These are phyloP conservation scores for Aquilaria yunnanensis DNA, from an alignment of 345 rosid genomes.

Conservation along the genomic window DNA sequence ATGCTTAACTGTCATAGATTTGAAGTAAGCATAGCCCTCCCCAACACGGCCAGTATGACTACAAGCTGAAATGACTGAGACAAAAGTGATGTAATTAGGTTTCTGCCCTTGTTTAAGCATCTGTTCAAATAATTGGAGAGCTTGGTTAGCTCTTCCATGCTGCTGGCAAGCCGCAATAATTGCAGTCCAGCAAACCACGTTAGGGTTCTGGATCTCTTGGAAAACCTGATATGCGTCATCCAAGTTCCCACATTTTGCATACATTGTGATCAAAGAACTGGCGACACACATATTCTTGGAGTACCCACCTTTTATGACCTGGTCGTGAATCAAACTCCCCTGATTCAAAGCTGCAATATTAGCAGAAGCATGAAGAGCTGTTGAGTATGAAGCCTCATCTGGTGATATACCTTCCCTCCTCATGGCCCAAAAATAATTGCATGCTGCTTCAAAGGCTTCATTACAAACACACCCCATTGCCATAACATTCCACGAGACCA, in stretches of 20 bases:
- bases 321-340: constrained; percentile 31
- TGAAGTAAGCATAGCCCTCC: constrained; percentile 33
- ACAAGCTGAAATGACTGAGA: constrained; percentile 37
- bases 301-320: constrained; percentile 31
- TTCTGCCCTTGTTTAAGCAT: constrained; percentile 29
- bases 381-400: constrained; percentile 36
- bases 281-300: constrained; percentile 16
- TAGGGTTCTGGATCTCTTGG: constrained; percentile 26
- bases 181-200: constrained; percentile 38
- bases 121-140: constrained; percentile 26
- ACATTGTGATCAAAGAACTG: constrained; percentile 39
- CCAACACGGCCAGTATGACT: constrained; percentile 31
- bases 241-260: constrained; percentile 37
- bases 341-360: constrained; percentile 25
- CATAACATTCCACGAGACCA: constrained; percentile 33
- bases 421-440: constrained; percentile 26
- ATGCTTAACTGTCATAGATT: constrained; percentile 27
- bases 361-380: constrained; percentile 36
- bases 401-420: constrained; percentile 26
- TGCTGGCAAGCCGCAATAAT: constrained; percentile 39
- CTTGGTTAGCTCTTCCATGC: constrained; percentile 33
- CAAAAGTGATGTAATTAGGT: constrained; percentile 32
- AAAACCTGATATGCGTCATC: constrained; percentile 23
- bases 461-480: constrained; percentile 26
- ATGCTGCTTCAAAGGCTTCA: constrained; percentile 29